phyloP scores from a whole-genome alignment of 78 protist genomes.

The Neovahlkampfia damariscottae region DNA sequence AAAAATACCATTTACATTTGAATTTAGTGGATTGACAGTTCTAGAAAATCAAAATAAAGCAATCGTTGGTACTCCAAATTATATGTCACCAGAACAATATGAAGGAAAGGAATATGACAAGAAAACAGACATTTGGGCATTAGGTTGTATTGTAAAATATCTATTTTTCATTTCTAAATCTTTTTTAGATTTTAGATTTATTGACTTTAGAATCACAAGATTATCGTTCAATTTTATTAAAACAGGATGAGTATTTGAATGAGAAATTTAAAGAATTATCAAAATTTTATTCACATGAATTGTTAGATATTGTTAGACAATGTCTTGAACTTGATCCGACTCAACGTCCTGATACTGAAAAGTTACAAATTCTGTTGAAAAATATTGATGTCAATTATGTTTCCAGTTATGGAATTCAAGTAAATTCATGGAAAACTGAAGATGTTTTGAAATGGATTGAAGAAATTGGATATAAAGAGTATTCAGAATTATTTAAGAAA shows the following conservation, averaged over 20 bases:
- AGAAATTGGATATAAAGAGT: no score
- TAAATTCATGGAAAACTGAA: no score
- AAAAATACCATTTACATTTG: no score
- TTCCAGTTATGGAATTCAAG: no score
- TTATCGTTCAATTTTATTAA: background rate
- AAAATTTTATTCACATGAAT: background rate
- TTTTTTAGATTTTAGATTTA: background rate
- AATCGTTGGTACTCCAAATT: background rate
- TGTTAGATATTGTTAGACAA: background rate
- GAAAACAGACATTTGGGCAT: background rate
- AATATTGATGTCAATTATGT: no score
- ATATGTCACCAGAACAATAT: background rate
- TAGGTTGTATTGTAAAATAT: constrained; percentile 4
- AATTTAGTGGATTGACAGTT: no score
- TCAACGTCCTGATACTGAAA: background rate
- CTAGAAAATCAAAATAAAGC: background rate
- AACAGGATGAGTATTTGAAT: background rate
- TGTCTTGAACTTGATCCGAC: background rate
- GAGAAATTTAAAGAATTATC: background rate
- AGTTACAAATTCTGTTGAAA: background rate
- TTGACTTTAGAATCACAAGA: background rate
- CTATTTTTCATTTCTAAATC: no score
- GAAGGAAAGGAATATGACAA: background rate
- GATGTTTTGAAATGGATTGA: no score
- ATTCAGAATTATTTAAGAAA: no score